Conservation (phyloP, 2,329 filamentous ascomycete genomes). For the Botrytis hyacinthi region DNA sequence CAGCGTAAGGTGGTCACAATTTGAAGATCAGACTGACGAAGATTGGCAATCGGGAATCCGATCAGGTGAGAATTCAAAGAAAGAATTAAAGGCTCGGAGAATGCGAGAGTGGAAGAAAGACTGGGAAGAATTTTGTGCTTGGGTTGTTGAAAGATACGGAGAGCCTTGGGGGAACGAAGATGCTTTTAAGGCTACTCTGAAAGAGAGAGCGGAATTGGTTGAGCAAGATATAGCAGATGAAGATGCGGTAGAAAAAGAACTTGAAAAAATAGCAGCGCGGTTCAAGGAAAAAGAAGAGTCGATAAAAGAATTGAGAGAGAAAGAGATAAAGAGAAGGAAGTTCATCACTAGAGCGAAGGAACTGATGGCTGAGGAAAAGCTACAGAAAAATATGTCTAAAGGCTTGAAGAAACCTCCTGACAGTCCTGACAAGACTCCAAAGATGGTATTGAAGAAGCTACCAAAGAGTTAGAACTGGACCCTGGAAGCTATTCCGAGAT, state of each 20-base stretch:
- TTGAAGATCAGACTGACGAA: conserved; percentile 71
- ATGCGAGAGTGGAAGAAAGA: conserved; percentile 73
- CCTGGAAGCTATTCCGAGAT: too few relatives aligned
- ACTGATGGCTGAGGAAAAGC: neutral
- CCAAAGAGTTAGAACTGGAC: neutral
- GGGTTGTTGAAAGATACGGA: conserved; percentile 74
- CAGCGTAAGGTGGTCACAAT: conserved; percentile 80
- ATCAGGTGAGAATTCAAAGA: conserved; percentile 63
- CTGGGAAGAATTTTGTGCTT: conserved; percentile 86
- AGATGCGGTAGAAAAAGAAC: neutral
- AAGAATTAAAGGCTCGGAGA: conserved; percentile 64
- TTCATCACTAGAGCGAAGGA: neutral
- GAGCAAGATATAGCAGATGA: neutral
- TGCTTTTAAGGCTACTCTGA: neutral
- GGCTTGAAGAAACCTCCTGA: neutral
- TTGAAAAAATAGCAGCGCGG: neutral
- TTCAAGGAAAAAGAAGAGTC: neutral
- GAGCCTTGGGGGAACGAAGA: neutral
- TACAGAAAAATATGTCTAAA: neutral
- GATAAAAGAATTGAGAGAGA: neutral
- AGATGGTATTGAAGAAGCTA: neutral
- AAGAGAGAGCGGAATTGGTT: neutral
- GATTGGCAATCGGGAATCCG: conserved; percentile 71
- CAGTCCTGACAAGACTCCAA: neutral
- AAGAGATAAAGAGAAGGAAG: neutral